These are phyloP conservation scores for Xeromyces bisporus DNA, from an alignment of 495 filamentous ascomycete species.

Conservation along the genomic window DNA sequence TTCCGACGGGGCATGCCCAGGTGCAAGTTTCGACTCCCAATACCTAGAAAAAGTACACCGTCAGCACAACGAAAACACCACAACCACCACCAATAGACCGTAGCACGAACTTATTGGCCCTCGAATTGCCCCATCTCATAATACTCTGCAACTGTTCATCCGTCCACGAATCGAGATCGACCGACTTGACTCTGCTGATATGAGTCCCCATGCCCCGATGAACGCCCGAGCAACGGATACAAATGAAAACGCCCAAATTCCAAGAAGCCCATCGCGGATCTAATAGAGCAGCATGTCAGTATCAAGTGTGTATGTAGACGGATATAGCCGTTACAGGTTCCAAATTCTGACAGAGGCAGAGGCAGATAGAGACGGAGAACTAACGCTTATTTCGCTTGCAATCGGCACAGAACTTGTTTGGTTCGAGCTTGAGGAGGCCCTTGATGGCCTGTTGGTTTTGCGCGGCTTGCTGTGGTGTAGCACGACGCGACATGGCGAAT, in stretches of 20 bases:
- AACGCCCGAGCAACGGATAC: slow-evolving; percentile 95
- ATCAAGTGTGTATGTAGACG: slow-evolving; percentile 6
- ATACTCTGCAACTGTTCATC: slow-evolving; percentile 93
- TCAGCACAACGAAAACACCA: too few species aligned
- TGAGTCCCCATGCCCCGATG: slow-evolving; percentile 98
- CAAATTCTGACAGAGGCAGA: background rate
- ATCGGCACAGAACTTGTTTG: slow-evolving; percentile 92
- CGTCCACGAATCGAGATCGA: slow-evolving; percentile 95
- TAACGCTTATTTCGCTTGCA: slow-evolving; percentile 97
- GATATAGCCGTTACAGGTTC: slow-evolving; percentile 1
- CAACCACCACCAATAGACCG: slow-evolving; percentile 2
- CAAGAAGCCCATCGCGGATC: slow-evolving; percentile 97
- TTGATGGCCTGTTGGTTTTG: slow-evolving; percentile 87
- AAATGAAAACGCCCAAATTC: slow-evolving; percentile 91
- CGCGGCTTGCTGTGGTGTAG: slow-evolving; percentile 62
- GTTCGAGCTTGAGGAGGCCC: slow-evolving; percentile 74
- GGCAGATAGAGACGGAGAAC: slow-evolving; percentile 14
- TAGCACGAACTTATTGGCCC: slow-evolving; percentile 67
- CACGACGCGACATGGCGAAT: slow-evolving; percentile 70
- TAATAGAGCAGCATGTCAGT: slow-evolving; percentile 20
- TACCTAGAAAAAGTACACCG: slow-evolving; percentile 32
- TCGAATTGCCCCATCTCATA: slow-evolving; percentile 81
- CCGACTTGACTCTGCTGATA: slow-evolving; percentile 93
- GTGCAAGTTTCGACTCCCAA: slow-evolving; percentile 89
- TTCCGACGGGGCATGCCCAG: slow-evolving; percentile 91